A percentile compares a stretch with the other conserved stretches of the same genome.
Conservation (phyloP, 2,329 filamentous ascomycete genomes). For the Colletotrichum ledebouriae region DNA sequence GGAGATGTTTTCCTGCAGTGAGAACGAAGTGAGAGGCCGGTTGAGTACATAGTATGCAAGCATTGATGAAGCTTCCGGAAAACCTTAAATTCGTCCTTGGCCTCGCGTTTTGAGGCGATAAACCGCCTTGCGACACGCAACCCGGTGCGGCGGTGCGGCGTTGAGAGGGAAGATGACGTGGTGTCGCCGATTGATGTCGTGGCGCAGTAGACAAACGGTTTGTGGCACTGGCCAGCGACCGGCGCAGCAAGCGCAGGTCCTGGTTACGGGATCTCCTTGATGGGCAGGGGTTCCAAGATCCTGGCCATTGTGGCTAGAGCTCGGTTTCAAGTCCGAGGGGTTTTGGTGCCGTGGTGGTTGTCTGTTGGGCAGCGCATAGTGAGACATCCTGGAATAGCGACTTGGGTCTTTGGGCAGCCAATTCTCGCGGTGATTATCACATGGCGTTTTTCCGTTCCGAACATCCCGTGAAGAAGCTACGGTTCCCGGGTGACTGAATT, state of each 20-base stretch:
- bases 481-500: background rate
- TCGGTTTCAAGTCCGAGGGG: constrained; percentile 35
- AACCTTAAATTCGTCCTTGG: constrained; percentile 37
- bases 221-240: constrained; percentile 30
- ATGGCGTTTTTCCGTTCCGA: constrained; percentile 10
- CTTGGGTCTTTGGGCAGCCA: constrained; percentile 12
- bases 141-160: constrained; percentile 19
- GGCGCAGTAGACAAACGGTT: constrained; percentile 25
- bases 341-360: constrained; percentile 19
- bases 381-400: constrained; percentile 24
- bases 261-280: constrained; percentile 11
- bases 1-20: background rate
- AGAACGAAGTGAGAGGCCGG: background rate
- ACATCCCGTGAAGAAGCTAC: background rate
- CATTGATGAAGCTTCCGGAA: constrained; percentile 4
- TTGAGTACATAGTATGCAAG: background rate
- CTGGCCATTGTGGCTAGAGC: constrained; percentile 27
- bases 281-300: constrained; percentile 19
- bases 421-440: constrained; percentile 1
- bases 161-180: constrained; percentile 34
- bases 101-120: constrained; percentile 19
- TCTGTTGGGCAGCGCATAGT: constrained; percentile 24
- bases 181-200: constrained; percentile 20
- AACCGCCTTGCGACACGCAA: constrained; percentile 34
- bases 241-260: constrained; percentile 12